phyloP scores from a whole-genome alignment of 495 filamentous ascomycete species.

The Talaromyces thailandensis region DNA sequence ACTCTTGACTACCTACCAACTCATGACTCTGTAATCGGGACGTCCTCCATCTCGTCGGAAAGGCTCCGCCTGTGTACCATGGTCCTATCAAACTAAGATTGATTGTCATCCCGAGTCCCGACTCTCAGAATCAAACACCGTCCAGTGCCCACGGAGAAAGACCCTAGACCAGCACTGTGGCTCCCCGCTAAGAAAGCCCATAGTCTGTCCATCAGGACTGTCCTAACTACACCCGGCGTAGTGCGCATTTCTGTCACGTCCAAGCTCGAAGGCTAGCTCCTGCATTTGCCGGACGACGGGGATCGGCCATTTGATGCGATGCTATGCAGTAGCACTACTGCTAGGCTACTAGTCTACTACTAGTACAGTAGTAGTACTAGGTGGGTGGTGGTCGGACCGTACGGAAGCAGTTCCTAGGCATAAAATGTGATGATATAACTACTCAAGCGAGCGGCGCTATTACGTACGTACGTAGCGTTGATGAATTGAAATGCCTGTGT shows the following conservation, averaged over 20 bases:
- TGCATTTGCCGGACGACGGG: neutral
- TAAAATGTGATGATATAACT: neutral
- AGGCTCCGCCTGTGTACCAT: too few species aligned
- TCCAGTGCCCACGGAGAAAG: neutral
- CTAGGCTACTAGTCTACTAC: too few species aligned
- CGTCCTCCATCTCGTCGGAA: too few species aligned
- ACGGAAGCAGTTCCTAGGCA: neutral
- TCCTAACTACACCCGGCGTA: neutral
- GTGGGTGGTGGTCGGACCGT: neutral
- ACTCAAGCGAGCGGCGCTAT: too few species aligned
- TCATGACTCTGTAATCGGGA: too few species aligned
- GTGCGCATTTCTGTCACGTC: neutral
- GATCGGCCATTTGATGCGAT: neutral
- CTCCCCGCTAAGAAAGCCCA: neutral
- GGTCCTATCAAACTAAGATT: too few species aligned
- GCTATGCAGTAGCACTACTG: neutral
- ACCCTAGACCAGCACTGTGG: neutral
- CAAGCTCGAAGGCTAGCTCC: neutral
- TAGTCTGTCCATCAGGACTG: neutral
- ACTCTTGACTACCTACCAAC: too few species aligned
- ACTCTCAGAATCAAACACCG: too few species aligned
- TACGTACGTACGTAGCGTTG: neutral
- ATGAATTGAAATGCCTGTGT: neutral
- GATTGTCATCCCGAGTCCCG: too few species aligned
- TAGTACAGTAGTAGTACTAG: too few species aligned